Evolutionary conservation across 345 rosid genomes (phyloP).

Genomic region (Kernera saxatilis): DNA sequence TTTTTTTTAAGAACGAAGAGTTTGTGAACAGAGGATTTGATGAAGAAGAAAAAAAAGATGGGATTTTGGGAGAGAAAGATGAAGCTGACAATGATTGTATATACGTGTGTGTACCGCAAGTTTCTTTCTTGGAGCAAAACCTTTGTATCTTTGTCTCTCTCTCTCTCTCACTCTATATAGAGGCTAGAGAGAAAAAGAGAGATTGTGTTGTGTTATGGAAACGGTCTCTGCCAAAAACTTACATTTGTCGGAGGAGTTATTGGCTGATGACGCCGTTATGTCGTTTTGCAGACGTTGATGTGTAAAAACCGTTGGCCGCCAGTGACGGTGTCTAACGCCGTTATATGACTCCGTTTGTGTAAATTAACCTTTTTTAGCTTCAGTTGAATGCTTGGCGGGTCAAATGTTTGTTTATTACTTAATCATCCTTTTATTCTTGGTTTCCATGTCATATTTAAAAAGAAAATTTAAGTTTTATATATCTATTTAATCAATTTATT

Average conservation of each 20-base stretch:
- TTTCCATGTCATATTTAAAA: no score
- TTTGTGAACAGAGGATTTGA: not conserved
- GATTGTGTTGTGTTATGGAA: conserved; percentile 12
- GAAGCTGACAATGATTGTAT: conserved; percentile 12
- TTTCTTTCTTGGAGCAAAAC: not conserved
- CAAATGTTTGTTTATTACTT: conserved; percentile 10
- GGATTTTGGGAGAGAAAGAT: not conserved
- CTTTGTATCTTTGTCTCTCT: not conserved
- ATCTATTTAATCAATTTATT: not conserved
- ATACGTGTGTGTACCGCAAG: conserved; percentile 7
- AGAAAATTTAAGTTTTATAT: no score
- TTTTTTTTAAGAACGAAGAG: not conserved
- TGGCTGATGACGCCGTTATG: conserved; percentile 21
- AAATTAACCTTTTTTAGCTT: not conserved
- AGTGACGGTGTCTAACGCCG: conserved; percentile 19
- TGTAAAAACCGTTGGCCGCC: conserved; percentile 1
- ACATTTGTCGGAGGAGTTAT: conserved; percentile 22
- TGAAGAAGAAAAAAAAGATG: not conserved
- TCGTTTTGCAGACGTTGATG: conserved; percentile 25
- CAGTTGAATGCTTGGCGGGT: not conserved
- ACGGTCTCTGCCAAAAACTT: conserved; percentile 15
- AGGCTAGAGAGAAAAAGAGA: not conserved
- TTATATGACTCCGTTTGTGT: not conserved
- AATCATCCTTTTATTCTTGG: not conserved
- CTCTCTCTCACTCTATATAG: not conserved